Conservation (phyloP, 495 filamentous ascomycete species). For the Xylaria curta region DNA sequence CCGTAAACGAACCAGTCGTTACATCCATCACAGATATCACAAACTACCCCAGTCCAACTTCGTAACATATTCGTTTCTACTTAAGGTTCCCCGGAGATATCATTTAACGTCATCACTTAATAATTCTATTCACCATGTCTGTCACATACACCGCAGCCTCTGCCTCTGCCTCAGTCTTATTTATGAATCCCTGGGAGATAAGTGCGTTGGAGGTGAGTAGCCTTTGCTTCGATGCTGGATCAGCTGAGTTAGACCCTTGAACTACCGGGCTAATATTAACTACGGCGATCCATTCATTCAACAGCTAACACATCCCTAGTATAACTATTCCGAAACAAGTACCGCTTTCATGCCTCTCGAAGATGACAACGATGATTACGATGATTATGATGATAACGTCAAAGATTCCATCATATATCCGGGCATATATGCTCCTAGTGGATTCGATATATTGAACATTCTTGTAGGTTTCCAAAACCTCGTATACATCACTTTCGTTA, state of each 20-base stretch:
- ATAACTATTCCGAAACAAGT: background rate
- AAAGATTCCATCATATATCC: constrained; percentile 53
- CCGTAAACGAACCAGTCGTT: background rate
- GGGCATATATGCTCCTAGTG: constrained; percentile 54
- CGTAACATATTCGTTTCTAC: background rate
- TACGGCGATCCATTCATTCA: background rate
- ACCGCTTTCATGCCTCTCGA: constrained; percentile 3
- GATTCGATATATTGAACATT: constrained; percentile 55
- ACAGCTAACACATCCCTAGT: constrained; percentile 14
- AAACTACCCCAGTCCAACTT: background rate
- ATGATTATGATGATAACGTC: constrained; percentile 22
- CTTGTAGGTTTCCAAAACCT: constrained; percentile 43
- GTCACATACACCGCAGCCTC: background rate
- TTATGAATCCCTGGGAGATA: constrained; percentile 43
- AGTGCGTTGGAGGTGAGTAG: constrained; percentile 37
- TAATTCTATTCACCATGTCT: constrained; percentile 11
- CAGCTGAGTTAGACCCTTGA: background rate
- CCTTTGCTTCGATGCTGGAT: background rate
- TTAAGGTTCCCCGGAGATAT: background rate
- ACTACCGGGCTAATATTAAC: background rate
- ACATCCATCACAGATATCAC: background rate
- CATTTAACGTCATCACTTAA: background rate
- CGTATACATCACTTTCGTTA: background rate
- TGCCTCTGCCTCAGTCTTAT: constrained; percentile 18
- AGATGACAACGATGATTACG: constrained; percentile 15